These are phyloP conservation scores for Citropsis articulata DNA, from an alignment of 345 rosid species.

Conservation along the genomic window DNA sequence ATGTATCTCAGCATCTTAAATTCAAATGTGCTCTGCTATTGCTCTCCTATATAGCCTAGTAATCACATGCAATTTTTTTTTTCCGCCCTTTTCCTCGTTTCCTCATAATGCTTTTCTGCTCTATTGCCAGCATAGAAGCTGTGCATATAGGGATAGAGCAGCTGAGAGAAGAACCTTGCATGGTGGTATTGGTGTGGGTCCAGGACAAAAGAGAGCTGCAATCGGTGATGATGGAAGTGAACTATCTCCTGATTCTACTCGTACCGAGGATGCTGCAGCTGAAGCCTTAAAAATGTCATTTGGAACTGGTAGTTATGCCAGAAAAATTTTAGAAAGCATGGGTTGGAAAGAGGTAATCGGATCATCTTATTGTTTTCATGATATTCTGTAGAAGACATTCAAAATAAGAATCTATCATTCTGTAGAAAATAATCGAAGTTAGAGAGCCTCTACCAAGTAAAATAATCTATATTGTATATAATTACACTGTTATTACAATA, in stretches of 20 bases:
- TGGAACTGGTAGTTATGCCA: constrained; percentile 79
- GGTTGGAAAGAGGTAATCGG: constrained; percentile 81
- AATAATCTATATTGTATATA: background rate
- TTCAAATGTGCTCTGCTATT: background rate
- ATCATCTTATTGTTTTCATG: background rate
- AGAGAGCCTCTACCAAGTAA: background rate
- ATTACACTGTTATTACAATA: background rate
- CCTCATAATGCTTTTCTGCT: constrained; percentile 4
- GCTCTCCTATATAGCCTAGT: background rate
- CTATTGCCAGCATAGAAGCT: constrained; percentile 38
- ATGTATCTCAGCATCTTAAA: background rate
- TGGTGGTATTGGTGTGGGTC: constrained; percentile 78
- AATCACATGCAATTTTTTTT: background rate
- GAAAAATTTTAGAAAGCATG: constrained; percentile 76
- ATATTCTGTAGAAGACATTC: background rate
- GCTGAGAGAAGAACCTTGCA: constrained; percentile 85
- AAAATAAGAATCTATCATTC: background rate
- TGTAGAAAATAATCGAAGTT: background rate
- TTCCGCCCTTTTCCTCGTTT: background rate
- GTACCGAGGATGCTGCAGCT: constrained; percentile 56
- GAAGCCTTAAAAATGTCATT: constrained; percentile 69
- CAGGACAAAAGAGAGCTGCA: constrained; percentile 62
- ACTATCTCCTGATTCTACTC: constrained; percentile 22
- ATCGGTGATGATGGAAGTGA: constrained; percentile 22
- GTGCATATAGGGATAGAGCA: constrained; percentile 79